These are phyloP conservation scores for Fusarium decemcellulare DNA, from an alignment of 2,329 filamentous ascomycete species.

Conservation along the genomic window DNA sequence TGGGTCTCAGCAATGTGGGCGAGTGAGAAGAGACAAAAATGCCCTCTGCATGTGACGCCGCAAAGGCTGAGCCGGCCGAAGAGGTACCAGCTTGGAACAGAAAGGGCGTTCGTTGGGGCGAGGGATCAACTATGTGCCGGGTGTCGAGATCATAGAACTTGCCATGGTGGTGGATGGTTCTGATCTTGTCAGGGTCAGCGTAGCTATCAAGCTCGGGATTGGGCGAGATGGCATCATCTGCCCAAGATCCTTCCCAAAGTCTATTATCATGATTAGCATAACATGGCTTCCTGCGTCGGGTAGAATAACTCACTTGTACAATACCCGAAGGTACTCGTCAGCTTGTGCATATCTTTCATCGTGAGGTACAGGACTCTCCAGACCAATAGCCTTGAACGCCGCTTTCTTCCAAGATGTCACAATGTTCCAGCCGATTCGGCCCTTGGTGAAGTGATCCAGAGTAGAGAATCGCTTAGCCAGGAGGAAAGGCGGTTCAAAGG, in stretches of 20 bases:
- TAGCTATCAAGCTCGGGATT: constrained; percentile 69
- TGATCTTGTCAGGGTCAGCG: constrained; percentile 70
- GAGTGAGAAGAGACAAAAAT: constrained; percentile 72
- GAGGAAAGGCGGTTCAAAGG: constrained; percentile 73
- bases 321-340: constrained; percentile 72
- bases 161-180: constrained; percentile 72
- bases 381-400: constrained; percentile 73
- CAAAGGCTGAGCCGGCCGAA: constrained; percentile 69
- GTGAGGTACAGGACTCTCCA: constrained; percentile 70
- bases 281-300: rapidly evolving
- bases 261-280: constrained; percentile 44
- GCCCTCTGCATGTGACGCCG: constrained; percentile 70
- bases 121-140: constrained; percentile 66
- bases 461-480: constrained; percentile 74
- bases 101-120: constrained; percentile 70
- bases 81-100: constrained; percentile 74
- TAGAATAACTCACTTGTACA: constrained; percentile 68
- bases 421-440: constrained; percentile 76
- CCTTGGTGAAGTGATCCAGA: constrained; percentile 73
- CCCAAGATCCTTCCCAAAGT: constrained; percentile 70
- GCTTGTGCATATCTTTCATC: constrained; percentile 73
- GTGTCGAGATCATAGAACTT: constrained; percentile 65
- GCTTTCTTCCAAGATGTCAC: constrained; percentile 69
- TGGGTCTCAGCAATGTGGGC: constrained; percentile 62
- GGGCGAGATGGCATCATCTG: constrained; percentile 68